Base-by-base conservation (phyloP, 805 yeast genomes). In the Wickerhamiella lipophila region DNA sequence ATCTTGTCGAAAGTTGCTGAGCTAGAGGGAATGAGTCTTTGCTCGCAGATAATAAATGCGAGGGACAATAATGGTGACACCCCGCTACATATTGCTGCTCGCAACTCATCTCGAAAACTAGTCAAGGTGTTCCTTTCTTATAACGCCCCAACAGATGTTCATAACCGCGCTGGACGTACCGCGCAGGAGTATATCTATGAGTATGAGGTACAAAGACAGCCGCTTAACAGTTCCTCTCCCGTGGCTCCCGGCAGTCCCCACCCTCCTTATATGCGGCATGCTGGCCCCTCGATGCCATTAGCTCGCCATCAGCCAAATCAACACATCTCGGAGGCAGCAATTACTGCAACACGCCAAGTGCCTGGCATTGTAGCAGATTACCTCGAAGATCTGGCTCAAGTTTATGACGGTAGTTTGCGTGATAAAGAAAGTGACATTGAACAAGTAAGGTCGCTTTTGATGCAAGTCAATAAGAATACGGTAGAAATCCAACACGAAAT, bases 51-150 rank as follows among this genome's bases (percentile, higher is more conserved):
- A 58, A 56, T 77, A 13, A 83, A 85, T 59, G 87, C 80, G 56
- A 84, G 77, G 59, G 97, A 92, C 63, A 72, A 70, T 19, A 72
- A 78, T 52, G 96, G 96, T 3, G 85, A 87, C 56, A 85, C 96
- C 0, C 85, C 94, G 6, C 66, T 87, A 44, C 94, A 86, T 58
- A 68, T 89, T 41, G 87, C 95, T 0, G 76, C 78, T 13, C 70
- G 77, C 32, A 66, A 76, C 7, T 73, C 74, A 2, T 75, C 80
- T 46, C 62, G 71, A 12, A 62, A 64, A 29, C 63, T 77, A 25
- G 65, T 70, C 23, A 66, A 67, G 30, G 63, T 68, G 16, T 63
- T 78, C 46, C 53, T 73, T 36, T 67, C 71, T 43, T 68, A 74
- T 55, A 70, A 73, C 23, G 82, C 81, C 2, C 59, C 63, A 35